Percentiles rank a stretch among this genome's conserved stretches.
Evolutionary conservation across 768 basidiomycete genomes (phyloP).

Genomic region (Phlebiopsis gigantea): DNA sequence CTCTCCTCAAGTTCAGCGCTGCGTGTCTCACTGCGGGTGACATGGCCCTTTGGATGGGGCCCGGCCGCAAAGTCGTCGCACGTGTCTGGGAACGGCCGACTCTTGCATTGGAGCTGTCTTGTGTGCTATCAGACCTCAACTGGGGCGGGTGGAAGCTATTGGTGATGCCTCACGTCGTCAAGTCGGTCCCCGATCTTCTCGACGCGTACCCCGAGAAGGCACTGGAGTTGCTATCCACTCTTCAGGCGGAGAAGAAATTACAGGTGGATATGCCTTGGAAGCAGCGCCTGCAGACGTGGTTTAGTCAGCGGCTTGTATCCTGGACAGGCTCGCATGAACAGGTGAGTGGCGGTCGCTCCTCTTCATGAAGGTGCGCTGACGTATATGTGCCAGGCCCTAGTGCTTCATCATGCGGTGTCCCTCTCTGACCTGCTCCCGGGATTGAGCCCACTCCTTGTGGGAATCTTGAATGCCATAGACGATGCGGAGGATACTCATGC

Average conservation of each 20-base stretch:
- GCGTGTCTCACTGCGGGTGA: constrained; percentile 38
- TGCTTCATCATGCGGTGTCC: constrained; percentile 50
- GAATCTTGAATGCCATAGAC: constrained; percentile 40
- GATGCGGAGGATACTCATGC: constrained; percentile 19
- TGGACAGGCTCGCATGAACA: constrained; percentile 36
- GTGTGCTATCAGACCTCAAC: constrained; percentile 53
- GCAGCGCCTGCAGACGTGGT: constrained; percentile 46
- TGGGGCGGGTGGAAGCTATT: constrained; percentile 80
- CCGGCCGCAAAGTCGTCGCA: constrained; percentile 53
- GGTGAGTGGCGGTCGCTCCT: constrained; percentile 26
- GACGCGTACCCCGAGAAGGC: constrained; percentile 37
- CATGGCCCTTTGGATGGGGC: constrained; percentile 32
- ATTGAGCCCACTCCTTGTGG: constrained; percentile 35
- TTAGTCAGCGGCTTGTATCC: constrained; percentile 34
- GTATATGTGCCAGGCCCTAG: constrained; percentile 34
- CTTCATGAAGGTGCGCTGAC: background rate
- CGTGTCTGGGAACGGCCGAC: constrained; percentile 34
- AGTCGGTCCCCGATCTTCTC: constrained; percentile 42
- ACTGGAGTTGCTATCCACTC: constrained; percentile 44
- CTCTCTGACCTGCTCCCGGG: constrained; percentile 48
- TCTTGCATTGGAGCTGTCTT: constrained; percentile 53
- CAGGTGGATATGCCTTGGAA: constrained; percentile 55
- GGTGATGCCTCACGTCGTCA: constrained; percentile 54
- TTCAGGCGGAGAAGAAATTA: constrained; percentile 47
- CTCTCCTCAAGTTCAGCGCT: constrained; percentile 29